Base-by-base conservation (phyloP, 371 early-diverging fungal species). In the Mucor piriformis region DNA sequence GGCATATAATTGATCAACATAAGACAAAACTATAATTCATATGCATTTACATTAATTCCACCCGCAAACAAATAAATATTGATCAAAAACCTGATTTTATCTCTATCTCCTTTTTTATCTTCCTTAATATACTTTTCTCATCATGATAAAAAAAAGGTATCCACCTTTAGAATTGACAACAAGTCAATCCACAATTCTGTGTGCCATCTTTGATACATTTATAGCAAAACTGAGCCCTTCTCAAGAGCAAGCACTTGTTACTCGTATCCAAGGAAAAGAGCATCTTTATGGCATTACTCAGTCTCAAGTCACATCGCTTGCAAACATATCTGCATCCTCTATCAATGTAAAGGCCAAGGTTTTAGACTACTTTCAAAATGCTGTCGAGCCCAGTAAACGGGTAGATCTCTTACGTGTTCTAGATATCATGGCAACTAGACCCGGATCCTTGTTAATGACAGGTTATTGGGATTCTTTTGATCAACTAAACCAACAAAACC, bases 201-300 rank as follows among this genome's bases (percentile, higher is more conserved):
- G 54, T 29, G 76, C 79, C 27, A 54, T 81, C 43, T 42, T 71
- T 32, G 76, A 74, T 53, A 74, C 76, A 29, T 57, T 81, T 57
- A 66, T 79, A 35, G 67, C 79, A 1, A 59, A 72, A 13, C 58
- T 81, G 5, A 35, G 49, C 0, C 60, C 55, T 5, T 27, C 62
- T 18, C 69, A 70, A 15, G 62, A 73, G 35, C 63, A 66, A 24
- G 54, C 63, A 10, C 61, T 79, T 48, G 64, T 63, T 18, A 2
- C 24, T 10, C 35, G 11, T 2, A 38, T 16, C 0, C 16, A 20
- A 3, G n/a, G n/a, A n/a, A 23, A 32, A 34, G 29, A 44, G 3
- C 44, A 32, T 12, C n/a, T 8, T 2, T 37, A 10, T 7, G 21
- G 34, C 4, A 37, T 25, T 25, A 40, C 40, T 0, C 13, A 1